phyloP scores from a whole-genome alignment of 257 asterid genomes.

The Rhazya stricta region DNA sequence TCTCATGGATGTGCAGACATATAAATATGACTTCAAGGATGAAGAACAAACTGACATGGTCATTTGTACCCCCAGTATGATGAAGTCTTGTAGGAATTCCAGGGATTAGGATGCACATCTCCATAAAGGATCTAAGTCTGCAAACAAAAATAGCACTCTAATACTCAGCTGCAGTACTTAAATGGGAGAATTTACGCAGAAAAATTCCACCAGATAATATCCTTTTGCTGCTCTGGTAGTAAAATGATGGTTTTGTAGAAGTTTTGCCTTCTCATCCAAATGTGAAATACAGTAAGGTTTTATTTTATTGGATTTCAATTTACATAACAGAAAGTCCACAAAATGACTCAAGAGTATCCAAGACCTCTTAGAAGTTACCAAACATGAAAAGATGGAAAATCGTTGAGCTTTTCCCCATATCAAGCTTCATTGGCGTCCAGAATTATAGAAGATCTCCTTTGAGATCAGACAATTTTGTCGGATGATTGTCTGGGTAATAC shows the following conservation, averaged over 20 bases:
- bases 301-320: not conserved
- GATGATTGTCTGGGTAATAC: too few species aligned
- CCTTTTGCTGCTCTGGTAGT: not conserved
- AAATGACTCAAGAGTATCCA: not conserved
- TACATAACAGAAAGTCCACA: not conserved
- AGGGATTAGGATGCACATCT: slow-evolving; percentile 88
- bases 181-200: not conserved
- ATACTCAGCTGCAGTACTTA: not conserved
- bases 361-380: not conserved
- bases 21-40: slow-evolving; percentile 8
- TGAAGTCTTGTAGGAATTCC: slow-evolving; percentile 66
- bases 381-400: not conserved
- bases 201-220: not conserved
- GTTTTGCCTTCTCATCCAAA: not conserved
- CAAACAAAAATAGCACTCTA: slow-evolving; percentile 15
- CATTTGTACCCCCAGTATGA: slow-evolving; percentile 42
- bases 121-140: slow-evolving; percentile 96
- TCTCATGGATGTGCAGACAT: not conserved
- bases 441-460: too few species aligned
- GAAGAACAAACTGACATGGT: slow-evolving; percentile 42
- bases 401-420: not conserved
- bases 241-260: not conserved
- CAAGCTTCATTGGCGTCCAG: too few species aligned
- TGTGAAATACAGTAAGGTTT: not conserved
- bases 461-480: too few species aligned